Conservation (phyloP, 1,139 yeast species). For the Meyerozyma sp. region DNA sequence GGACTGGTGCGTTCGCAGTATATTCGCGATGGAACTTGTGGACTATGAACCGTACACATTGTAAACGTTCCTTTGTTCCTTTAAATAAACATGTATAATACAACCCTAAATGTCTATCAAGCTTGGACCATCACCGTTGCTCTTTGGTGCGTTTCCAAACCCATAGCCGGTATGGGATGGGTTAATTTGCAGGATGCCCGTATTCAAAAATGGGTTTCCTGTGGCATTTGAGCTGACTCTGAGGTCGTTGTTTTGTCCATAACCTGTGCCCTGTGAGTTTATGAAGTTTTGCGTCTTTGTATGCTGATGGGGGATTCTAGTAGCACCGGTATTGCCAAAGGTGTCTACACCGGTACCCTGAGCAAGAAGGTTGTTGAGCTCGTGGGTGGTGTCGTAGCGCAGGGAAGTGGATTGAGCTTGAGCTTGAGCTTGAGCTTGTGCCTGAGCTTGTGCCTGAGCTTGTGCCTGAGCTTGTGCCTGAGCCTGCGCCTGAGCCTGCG, state of each 20-base stretch:
- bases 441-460: conserved; percentile 15
- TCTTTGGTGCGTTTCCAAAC: conserved; percentile 61
- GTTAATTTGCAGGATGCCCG: conserved; percentile 43
- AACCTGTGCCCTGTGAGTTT: conserved; percentile 86
- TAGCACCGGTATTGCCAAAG: conserved; percentile 88
- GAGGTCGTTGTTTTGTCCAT: conserved; percentile 41
- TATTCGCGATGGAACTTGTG: conserved; percentile 43
- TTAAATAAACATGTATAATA: not conserved
- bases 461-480: conserved; percentile 22
- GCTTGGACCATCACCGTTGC: conserved; percentile 36
- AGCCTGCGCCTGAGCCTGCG: conserved; percentile 19
- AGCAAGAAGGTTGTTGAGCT: conserved; percentile 72
- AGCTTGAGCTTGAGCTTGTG: conserved; percentile 18
- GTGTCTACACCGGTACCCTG: conserved; percentile 93
- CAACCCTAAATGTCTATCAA: conserved; percentile 37
- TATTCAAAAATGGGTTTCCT: conserved; percentile 71
- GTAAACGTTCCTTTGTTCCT: conserved; percentile 7
- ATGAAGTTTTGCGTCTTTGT: conserved; percentile 76
- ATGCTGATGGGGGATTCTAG: conserved; percentile 90
- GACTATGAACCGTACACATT: conserved; percentile 18
- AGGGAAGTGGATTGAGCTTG: conserved; percentile 14
- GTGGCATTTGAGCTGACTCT: conserved; percentile 40
- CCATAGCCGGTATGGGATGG: conserved; percentile 83
- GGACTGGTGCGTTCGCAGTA: conserved; percentile 64
- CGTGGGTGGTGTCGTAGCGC: conserved; percentile 50